Conservation (phyloP, 2,329 filamentous ascomycete species). For the Gyromitra esculenta region DNA sequence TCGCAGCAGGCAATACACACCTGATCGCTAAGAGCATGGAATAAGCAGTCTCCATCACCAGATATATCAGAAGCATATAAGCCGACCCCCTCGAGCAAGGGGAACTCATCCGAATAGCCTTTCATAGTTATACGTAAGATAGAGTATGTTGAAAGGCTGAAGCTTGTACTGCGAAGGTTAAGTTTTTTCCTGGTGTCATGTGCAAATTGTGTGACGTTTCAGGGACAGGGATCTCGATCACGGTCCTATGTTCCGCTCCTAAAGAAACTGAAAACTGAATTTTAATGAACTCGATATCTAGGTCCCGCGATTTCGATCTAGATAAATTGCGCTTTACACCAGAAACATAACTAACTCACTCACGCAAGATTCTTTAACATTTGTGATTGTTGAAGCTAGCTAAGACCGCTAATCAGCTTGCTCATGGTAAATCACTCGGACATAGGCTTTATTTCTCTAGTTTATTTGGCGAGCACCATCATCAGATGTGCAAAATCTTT, state of each 20-base stretch:
- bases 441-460: neutral
- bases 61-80: constrained; percentile 70
- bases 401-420: neutral
- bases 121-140: constrained; percentile 18
- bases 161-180: constrained; percentile 1
- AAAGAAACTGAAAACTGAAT: neutral
- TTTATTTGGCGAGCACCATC: neutral
- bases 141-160: neutral
- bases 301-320: constrained; percentile 20
- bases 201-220: constrained; percentile 13
- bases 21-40: constrained; percentile 57
- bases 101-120: constrained; percentile 64
- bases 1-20: constrained; percentile 38
- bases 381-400: constrained; percentile 1
- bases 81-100: constrained; percentile 67
- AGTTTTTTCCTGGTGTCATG: constrained; percentile 14
- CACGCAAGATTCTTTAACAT: neutral
- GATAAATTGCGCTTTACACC: constrained; percentile 2
- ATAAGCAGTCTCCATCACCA: constrained; percentile 69
- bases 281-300: constrained; percentile 25
- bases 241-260: constrained; percentile 21
- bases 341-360: neutral
- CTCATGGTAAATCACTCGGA: constrained; percentile 43
- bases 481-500: too few species aligned
- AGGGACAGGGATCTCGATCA: constrained; percentile 26